These are phyloP conservation scores for Aspergillus tanneri DNA, from an alignment of 2,329 filamentous ascomycete genomes.

Conservation along the genomic window DNA sequence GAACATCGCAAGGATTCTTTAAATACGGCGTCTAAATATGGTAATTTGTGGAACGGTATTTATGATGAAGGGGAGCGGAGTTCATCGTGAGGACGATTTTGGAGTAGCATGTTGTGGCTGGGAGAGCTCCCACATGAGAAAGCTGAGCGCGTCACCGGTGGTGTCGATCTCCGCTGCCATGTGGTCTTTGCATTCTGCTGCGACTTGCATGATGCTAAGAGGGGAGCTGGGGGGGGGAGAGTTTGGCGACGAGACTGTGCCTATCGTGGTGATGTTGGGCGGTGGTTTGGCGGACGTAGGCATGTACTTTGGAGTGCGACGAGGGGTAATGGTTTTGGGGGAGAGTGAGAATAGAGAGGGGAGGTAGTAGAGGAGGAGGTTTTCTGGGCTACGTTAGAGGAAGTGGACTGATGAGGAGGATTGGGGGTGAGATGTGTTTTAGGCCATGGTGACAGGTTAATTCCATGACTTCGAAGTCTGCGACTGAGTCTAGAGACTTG, in stretches of 20 bases:
- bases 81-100: constrained; percentile 56
- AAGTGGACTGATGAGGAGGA: constrained; percentile 6
- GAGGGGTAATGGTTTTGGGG: constrained; percentile 53
- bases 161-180: constrained; percentile 72
- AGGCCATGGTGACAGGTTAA: constrained; percentile 67
- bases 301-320: constrained; percentile 59
- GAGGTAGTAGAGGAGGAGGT: constrained; percentile 58
- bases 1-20: constrained; percentile 61
- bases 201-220: constrained; percentile 56
- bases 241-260: constrained; percentile 60
- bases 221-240: constrained; percentile 53
- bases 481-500: constrained; percentile 55
- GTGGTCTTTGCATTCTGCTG: constrained; percentile 69
- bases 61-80: constrained; percentile 43
- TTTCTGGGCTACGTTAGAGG: constrained; percentile 47
- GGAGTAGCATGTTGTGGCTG: constrained; percentile 56
- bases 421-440: constrained; percentile 39
- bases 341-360: constrained; percentile 52
- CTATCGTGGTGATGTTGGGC: constrained; percentile 48
- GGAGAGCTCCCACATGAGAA: constrained; percentile 70
- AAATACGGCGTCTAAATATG: constrained; percentile 63
- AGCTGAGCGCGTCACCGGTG: constrained; percentile 67
- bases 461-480: constrained; percentile 66
- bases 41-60: constrained; percentile 43
- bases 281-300: constrained; percentile 57